Percentiles rank a stretch among this genome's conserved stretches.
Conservation (phyloP, 2,329 filamentous ascomycete species). For the Cercospora brassicicola region DNA sequence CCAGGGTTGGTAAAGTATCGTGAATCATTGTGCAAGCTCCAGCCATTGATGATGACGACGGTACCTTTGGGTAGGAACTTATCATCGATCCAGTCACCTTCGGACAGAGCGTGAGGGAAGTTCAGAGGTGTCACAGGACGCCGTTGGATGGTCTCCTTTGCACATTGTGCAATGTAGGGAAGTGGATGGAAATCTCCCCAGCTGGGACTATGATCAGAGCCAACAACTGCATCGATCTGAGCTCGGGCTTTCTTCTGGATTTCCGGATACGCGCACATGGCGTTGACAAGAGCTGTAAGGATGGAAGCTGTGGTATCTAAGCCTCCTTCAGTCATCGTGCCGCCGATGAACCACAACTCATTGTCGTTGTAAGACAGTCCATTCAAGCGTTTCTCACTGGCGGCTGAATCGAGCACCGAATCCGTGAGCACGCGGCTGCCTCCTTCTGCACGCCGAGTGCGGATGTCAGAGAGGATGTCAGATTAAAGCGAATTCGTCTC, state of each 20-base stretch:
- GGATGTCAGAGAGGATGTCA: constrained; percentile 41
- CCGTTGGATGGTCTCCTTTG: background rate
- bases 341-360: background rate
- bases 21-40: background rate
- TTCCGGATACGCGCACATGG: background rate
- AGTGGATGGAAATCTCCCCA: background rate
- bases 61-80: background rate
- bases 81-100: background rate
- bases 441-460: constrained; percentile 32
- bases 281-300: background rate
- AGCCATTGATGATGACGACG: background rate
- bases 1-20: background rate
- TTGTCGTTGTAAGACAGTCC: background rate
- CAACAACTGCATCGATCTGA: background rate
- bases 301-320: background rate
- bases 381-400: constrained; percentile 22
- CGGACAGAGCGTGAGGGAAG: background rate
- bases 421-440: constrained; percentile 44
- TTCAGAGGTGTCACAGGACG: background rate
- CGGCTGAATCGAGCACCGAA: constrained; percentile 42
- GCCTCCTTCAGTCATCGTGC: background rate
- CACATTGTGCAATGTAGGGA: background rate
- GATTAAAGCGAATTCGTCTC: background rate
- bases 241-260: background rate
- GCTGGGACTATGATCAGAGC: background rate